phyloP scores from a whole-genome alignment of 768 basidiomycete genomes.

The Naganishia friedmannii region DNA sequence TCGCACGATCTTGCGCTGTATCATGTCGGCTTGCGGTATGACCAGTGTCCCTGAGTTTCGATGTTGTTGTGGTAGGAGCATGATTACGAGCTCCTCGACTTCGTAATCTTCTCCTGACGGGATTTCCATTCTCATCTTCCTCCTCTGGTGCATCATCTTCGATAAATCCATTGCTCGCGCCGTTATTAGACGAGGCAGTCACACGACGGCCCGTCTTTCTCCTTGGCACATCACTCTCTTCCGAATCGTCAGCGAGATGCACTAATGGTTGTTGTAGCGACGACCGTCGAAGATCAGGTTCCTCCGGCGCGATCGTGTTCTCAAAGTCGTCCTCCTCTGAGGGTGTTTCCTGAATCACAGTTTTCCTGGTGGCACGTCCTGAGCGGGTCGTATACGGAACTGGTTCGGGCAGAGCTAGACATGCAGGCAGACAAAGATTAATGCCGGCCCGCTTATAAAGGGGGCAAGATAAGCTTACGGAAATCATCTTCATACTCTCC shows the following conservation, averaged over 20 bases:
- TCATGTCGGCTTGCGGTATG: slow-evolving; percentile 4
- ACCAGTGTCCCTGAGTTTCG: background rate
- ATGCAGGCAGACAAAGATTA: background rate
- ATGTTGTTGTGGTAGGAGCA: background rate
- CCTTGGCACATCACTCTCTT: slow-evolving; percentile 1
- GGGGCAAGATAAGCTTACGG: background rate
- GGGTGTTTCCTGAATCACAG: slow-evolving; percentile 19
- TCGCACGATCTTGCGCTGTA: slow-evolving; percentile 16
- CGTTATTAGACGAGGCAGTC: background rate
- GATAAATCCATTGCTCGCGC: background rate
- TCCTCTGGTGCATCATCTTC: slow-evolving; percentile 1
- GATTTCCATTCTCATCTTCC: slow-evolving; percentile 17
- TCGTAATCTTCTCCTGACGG: background rate
- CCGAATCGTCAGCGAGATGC: background rate
- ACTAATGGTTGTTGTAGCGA: background rate
- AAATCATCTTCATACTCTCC: background rate
- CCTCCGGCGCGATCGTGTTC: slow-evolving; percentile 23
- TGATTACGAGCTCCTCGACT: slow-evolving; percentile 3
- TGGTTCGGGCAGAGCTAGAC: background rate
- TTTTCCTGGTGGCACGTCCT: slow-evolving; percentile 7
- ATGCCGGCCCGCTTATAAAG: background rate
- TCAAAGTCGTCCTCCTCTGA: slow-evolving; percentile 27
- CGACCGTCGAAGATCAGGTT: background rate
- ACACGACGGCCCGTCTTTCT: background rate
- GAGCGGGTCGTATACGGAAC: slow-evolving; percentile 13